Conservation (phyloP, 192 early-diverging fungal genomes). For the Rhizophagus sp. region DNA sequence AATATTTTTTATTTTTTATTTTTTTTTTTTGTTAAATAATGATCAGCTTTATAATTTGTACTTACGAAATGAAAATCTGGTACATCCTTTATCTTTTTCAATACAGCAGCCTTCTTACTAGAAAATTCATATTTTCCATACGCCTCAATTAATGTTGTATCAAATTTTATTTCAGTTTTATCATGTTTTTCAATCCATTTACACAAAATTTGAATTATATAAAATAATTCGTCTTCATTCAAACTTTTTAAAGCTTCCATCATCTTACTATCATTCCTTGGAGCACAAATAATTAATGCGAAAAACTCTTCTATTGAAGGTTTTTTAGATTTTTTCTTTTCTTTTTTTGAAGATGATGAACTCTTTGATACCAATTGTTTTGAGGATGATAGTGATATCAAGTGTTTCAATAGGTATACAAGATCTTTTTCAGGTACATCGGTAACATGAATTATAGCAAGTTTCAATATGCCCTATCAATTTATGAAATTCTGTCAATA, state of each 20-base stretch:
- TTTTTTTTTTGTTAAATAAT: neutral
- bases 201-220: neutral
- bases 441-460: neutral
- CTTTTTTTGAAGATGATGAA: neutral
- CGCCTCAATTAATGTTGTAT: neutral
- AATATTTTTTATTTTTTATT: neutral
- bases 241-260: neutral
- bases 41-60: neutral
- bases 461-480: neutral
- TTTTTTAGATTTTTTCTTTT: neutral
- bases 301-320: neutral
- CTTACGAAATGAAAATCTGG: neutral
- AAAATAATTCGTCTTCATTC: constrained; percentile 1
- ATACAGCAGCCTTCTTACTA: neutral
- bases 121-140: too few species aligned
- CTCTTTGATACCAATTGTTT: too few species aligned
- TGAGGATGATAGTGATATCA: neutral
- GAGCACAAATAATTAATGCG: neutral
- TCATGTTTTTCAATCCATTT: constrained; percentile 5
- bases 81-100: neutral
- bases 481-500: neutral
- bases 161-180: neutral
- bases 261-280: constrained; percentile 14
- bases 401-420: neutral
- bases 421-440: constrained; percentile 19